Conservation (phyloP, 768 basidiomycete species). For the Omphalotus guepiniiformis region DNA sequence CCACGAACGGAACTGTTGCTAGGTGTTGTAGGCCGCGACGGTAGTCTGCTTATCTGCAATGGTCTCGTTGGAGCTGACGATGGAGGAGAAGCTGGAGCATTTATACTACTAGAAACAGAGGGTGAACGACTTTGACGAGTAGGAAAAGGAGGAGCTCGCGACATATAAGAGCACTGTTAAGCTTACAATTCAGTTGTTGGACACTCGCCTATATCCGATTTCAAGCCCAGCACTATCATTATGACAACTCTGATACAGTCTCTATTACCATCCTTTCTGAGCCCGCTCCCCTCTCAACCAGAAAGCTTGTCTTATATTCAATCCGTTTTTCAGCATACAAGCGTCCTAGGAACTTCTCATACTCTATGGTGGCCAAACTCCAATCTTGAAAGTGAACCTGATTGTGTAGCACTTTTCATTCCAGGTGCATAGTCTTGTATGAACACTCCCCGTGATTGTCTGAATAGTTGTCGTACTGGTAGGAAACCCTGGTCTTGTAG, state of each 20-base stretch:
- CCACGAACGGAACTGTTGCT: conserved; percentile 31
- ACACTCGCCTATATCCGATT: too few relatives aligned
- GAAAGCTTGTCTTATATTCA: conserved; percentile 15
- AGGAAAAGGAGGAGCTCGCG: conserved; percentile 55
- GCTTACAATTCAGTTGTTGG: too few relatives aligned
- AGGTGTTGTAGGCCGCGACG: conserved; percentile 52
- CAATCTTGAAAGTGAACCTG: conserved; percentile 25
- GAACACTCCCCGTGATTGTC: conserved; percentile 1
- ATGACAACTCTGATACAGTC: too few relatives aligned
- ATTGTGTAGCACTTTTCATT: conserved; percentile 46
- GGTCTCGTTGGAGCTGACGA: conserved; percentile 43
- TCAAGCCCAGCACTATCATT: too few relatives aligned
- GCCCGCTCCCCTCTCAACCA: too few relatives aligned
- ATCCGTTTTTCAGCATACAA: conserved; percentile 36
- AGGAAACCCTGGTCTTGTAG: conserved; percentile 58
- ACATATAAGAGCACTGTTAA: conserved; percentile 49
- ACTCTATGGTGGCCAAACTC: conserved; percentile 47
- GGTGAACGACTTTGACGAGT: conserved; percentile 46
- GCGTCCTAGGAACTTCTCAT: conserved; percentile 37
- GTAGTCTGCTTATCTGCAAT: conserved; percentile 55
- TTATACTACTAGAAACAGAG: conserved; percentile 34
- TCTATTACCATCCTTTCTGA: too few relatives aligned
- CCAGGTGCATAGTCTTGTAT: conserved; percentile 34
- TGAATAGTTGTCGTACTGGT: background rate
- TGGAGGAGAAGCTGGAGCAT: conserved; percentile 34